A percentile compares a stretch with the other conserved stretches of the same genome.
Evolutionary conservation across 768 basidiomycete species (phyloP).

Genomic region (Cystobasidium tubakii): DNA sequence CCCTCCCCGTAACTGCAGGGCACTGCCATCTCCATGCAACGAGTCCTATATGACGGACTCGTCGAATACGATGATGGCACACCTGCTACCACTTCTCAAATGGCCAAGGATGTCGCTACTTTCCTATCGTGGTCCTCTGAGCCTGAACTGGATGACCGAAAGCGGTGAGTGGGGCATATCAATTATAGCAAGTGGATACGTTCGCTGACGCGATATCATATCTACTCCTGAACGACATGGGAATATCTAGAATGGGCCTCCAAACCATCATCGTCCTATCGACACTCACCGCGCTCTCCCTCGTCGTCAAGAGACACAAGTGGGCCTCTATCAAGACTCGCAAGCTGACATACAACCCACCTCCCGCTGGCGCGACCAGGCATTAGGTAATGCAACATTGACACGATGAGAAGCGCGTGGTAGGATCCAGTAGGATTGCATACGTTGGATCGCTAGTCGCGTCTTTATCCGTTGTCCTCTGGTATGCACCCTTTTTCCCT

Average conservation of each 20-base stretch:
- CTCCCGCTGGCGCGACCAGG: conserved; percentile 1
- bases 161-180: conserved; percentile 61
- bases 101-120: conserved; percentile 95
- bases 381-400: background rate
- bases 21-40: conserved; percentile 96
- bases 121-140: conserved; percentile 97
- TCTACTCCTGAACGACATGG: no score
- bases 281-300: conserved; percentile 65
- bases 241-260: conserved; percentile 32
- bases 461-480: no score
- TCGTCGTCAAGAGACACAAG: conserved; percentile 65
- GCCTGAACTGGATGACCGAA: conserved; percentile 95
- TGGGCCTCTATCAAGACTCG: conserved; percentile 30
- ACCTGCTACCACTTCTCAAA: conserved; percentile 91
- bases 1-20: conserved; percentile 51
- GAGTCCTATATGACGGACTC: conserved; percentile 87
- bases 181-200: no score
- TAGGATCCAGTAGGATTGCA: no score
- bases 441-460: no score
- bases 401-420: no score
- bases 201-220: no score
- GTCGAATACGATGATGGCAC: conserved; percentile 97
- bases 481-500: no score
- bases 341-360: conserved; percentile 33
- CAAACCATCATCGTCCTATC: conserved; percentile 69